Base-by-base conservation (phyloP, 148 eudicot genomes). In the Nyssa sinensis region DNA sequence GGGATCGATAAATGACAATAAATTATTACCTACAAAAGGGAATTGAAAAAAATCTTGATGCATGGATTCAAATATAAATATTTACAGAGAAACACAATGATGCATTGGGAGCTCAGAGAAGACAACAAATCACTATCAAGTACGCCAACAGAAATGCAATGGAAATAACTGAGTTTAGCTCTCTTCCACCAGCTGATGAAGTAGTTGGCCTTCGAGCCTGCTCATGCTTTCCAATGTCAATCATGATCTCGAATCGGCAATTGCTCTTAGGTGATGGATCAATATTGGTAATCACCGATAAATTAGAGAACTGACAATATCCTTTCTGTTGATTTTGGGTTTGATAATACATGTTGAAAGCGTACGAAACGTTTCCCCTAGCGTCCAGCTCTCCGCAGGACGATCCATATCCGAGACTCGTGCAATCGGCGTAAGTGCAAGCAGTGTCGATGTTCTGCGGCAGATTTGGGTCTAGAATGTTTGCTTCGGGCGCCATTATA, bases 321-420 rank as follows among this genome's bases (percentile, higher is more conserved):
- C 86, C 88, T 4, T 71, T 80, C 55, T 75, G 86, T 49, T 94
- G 98, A 81, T 92, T 84, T 91, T 84, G 84, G 16, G 88, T 87
- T 58, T 95, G 98, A 66, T 81, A 95, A 73, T 89, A 95, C 90
- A 82, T 84, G 79, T 95, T 95, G 29, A 90, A 95, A 2, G 92
- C 97, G 62, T 95, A 95, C 0, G 94, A 90, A 35, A 87, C 94
- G 55, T 95, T 95, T 31, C 88, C 60, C 57, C 71, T 78, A n/a
- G 80, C 89, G 68, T 95, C 98, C 30, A 95, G 34, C 8, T 74
- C 81, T 10, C 86, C 85, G 41, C 98, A 95, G 21, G 94, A 86
- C 0, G 96, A 85, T 25, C 98, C 97, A 30, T 81, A 77, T 0
- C 96, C 91, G 8, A 95, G 86, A 27, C 91, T 90, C 12, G 98